Percentiles rank a stretch among this genome's conserved stretches.
These are phyloP conservation scores for Eucalyptus tenuipes DNA, from an alignment of 345 rosid genomes.

Conservation along the genomic window DNA sequence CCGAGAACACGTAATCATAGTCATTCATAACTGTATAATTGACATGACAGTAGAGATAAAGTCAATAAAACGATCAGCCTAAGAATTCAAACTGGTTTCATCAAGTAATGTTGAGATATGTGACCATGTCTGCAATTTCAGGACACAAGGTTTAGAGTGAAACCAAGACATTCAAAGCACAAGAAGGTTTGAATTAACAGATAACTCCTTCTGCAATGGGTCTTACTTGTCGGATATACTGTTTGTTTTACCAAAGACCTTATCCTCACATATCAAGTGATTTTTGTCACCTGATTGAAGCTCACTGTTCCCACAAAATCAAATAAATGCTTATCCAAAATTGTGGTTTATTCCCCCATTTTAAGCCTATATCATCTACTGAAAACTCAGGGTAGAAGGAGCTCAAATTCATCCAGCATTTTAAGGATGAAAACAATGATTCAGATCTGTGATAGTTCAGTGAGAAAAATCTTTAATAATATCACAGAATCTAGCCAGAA, in stretches of 20 bases:
- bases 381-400: not conserved
- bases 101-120: not conserved
- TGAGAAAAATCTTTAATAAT: not conserved
- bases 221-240: not conserved
- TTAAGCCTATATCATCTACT: not conserved
- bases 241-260: not conserved
- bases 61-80: not conserved
- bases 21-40: conserved; percentile 59
- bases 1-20: conserved; percentile 88
- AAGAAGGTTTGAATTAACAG: not conserved
- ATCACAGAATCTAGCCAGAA: not conserved
- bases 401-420: not conserved
- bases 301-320: not conserved
- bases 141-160: not conserved
- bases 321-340: not conserved
- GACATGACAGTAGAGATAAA: not conserved
- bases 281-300: not conserved
- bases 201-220: not conserved
- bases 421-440: not conserved
- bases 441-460: not conserved
- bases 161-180: not conserved
- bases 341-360: not conserved
- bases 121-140: not conserved
- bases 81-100: not conserved
- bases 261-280: not conserved